These are phyloP conservation scores for Cutaneotrichosporon daszewskae DNA, from an alignment of 1,284 basidiomycete genomes.

Conservation along the genomic window DNA sequence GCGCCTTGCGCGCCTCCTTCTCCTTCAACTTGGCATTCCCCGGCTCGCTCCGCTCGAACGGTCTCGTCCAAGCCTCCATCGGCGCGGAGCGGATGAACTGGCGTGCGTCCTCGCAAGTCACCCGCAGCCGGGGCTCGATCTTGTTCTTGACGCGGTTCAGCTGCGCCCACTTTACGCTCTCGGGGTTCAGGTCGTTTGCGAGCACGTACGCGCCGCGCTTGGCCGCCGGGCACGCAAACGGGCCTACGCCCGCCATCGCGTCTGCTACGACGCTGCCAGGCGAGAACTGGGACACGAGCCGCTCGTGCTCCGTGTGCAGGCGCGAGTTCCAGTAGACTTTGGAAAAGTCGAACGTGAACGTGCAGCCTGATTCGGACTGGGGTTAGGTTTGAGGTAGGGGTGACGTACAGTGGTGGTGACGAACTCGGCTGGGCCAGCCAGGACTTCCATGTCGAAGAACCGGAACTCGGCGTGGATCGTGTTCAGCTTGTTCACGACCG, in stretches of 20 bases:
- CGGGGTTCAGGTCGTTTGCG: slow-evolving; percentile 92
- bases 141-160: slow-evolving; percentile 69
- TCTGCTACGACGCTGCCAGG: slow-evolving; percentile 74
- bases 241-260: slow-evolving; percentile 95
- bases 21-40: slow-evolving; percentile 17
- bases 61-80: slow-evolving; percentile 55
- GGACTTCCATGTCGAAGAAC: slow-evolving; percentile 93
- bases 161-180: slow-evolving; percentile 70
- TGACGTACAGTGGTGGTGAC: slow-evolving; percentile 69
- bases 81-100: slow-evolving; percentile 67
- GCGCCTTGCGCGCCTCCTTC: slow-evolving; percentile 23
- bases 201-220: slow-evolving; percentile 82
- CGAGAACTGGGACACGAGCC: slow-evolving; percentile 66
- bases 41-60: slow-evolving; percentile 53
- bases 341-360: slow-evolving; percentile 90
- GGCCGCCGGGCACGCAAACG: slow-evolving; percentile 88
- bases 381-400: background rate
- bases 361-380: slow-evolving; percentile 75
- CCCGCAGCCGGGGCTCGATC: slow-evolving; percentile 61
- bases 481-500: slow-evolving; percentile 94
- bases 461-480: slow-evolving; percentile 81
- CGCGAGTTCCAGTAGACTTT: slow-evolving; percentile 98
- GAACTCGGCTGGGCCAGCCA: slow-evolving; percentile 84
- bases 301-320: slow-evolving; percentile 81
- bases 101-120: slow-evolving; percentile 75